These are phyloP conservation scores for Cladosporium sp. DNA, from an alignment of 2,329 filamentous ascomycete genomes.

Conservation along the genomic window DNA sequence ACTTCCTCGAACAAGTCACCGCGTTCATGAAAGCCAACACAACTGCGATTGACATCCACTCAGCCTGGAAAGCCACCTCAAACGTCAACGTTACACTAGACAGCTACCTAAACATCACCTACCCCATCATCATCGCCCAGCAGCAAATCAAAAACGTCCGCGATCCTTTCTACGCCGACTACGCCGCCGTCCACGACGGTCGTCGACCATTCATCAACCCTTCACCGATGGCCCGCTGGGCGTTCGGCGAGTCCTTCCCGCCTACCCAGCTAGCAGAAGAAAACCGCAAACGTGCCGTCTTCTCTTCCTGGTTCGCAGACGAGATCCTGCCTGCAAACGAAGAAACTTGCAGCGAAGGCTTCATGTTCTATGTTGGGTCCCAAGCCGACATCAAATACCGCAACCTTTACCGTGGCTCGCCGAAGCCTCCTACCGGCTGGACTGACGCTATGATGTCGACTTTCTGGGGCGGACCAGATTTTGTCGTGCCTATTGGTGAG, in stretches of 20 bases:
- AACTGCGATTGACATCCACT: conserved; percentile 34
- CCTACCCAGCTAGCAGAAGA: conserved; percentile 39
- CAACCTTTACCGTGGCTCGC: conserved; percentile 41
- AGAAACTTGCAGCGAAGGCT: conserved; percentile 46
- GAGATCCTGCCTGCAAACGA: conserved; percentile 41
- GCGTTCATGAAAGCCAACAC: conserved; percentile 39
- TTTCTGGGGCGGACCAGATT: conserved; percentile 46
- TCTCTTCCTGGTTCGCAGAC: conserved; percentile 46
- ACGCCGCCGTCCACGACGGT: conserved; percentile 43
- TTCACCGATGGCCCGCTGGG: conserved; percentile 45
- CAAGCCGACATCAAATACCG: conserved; percentile 40
- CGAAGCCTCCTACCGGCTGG: conserved; percentile 50
- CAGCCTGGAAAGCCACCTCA: conserved; percentile 33
- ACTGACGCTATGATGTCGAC: conserved; percentile 44
- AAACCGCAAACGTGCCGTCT: conserved; percentile 48
- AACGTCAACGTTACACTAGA: conserved; percentile 30
- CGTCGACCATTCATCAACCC: conserved; percentile 49
- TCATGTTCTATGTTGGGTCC: conserved; percentile 48
- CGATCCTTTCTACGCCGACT: conserved; percentile 48
- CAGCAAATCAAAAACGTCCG: conserved; percentile 45
- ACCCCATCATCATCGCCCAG: conserved; percentile 45
- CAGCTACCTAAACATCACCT: conserved; percentile 41
- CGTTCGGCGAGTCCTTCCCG: conserved; percentile 41
- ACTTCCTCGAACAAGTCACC: conserved; percentile 43
- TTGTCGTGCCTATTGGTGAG: conserved; percentile 43